Conservation (phyloP, 225 moss, liverwort and hornwort genomes). For the Sphagnum contortum region DNA sequence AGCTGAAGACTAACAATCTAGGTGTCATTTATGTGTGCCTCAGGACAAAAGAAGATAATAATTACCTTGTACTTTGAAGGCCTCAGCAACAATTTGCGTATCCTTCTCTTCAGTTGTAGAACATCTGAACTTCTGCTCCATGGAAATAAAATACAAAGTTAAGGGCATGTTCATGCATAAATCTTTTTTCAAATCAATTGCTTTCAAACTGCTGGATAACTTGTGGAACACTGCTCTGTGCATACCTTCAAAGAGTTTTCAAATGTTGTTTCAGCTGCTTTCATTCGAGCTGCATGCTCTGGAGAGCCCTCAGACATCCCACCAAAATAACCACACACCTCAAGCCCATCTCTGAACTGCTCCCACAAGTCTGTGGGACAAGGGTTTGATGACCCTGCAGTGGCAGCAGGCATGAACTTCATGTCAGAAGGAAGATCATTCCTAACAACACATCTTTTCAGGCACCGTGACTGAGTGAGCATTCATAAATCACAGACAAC, state of each 20-base stretch:
- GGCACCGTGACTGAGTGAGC: too few relatives aligned
- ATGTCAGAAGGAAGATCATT: too few relatives aligned
- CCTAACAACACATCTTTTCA: too few relatives aligned
- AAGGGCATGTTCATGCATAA: too few relatives aligned
- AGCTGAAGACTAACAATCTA: too few relatives aligned
- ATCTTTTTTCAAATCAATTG: background rate
- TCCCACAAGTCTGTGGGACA: constrained; percentile 26
- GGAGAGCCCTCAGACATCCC: constrained; percentile 21
- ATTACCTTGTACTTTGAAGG: constrained; percentile 52
- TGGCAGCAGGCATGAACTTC: too few relatives aligned
- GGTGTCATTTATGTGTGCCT: too few relatives aligned
- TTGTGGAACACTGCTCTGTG: background rate
- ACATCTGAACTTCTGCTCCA: too few relatives aligned
- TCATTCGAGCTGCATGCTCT: constrained; percentile 23
- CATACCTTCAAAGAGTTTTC: constrained; percentile 34
- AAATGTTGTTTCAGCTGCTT: constrained; percentile 22
- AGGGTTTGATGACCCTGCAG: constrained; percentile 11
- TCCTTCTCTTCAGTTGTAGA: constrained; percentile 11
- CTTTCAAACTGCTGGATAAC: constrained; percentile 3
- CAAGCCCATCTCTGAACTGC: constrained; percentile 43
- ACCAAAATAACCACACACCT: constrained; percentile 36
- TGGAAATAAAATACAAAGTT: too few relatives aligned
- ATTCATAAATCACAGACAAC: too few relatives aligned
- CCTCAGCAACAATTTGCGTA: constrained; percentile 44
- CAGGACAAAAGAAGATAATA: background rate